Evolutionary conservation across 208 protist genomes (phyloP).

Genomic region (Trypanosoma avium): DNA sequence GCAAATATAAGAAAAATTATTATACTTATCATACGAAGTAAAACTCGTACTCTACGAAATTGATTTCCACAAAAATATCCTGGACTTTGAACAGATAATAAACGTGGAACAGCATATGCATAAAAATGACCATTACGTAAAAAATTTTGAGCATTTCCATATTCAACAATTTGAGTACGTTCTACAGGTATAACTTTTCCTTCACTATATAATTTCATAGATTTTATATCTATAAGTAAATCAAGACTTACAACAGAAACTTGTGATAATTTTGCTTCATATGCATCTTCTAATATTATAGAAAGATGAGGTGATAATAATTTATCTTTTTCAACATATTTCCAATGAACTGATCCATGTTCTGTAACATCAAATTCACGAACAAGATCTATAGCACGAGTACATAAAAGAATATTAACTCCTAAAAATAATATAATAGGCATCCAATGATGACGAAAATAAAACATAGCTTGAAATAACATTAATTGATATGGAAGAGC

Average conservation of each 20-base stretch:
- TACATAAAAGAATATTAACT: slow-evolving; percentile 54
- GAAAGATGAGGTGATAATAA: slow-evolving; percentile 57
- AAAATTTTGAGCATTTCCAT: slow-evolving; percentile 46
- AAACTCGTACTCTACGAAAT: slow-evolving; percentile 50
- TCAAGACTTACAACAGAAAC: slow-evolving; percentile 62
- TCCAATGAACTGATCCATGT: slow-evolving; percentile 71
- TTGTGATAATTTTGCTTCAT: slow-evolving; percentile 45
- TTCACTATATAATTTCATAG: slow-evolving; percentile 54
- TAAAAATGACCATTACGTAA: slow-evolving; percentile 53
- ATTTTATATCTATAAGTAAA: slow-evolving; percentile 56
- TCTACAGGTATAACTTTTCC: slow-evolving; percentile 32
- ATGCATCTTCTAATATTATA: slow-evolving; percentile 68
- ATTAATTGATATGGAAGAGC: slow-evolving; percentile 53
- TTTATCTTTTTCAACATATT: slow-evolving; percentile 22
- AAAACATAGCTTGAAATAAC: slow-evolving; percentile 55
- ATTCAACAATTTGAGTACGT: slow-evolving; percentile 46
- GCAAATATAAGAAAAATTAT: slow-evolving; percentile 49
- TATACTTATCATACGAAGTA: slow-evolving; percentile 56
- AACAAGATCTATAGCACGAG: slow-evolving; percentile 65
- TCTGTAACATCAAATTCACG: slow-evolving; percentile 74
- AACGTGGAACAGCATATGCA: slow-evolving; percentile 58
- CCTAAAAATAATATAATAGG: slow-evolving; percentile 49
- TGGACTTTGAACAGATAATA: slow-evolving; percentile 70
- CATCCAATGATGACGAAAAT: slow-evolving; percentile 51
- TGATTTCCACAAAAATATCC: slow-evolving; percentile 53